Percentiles rank a stretch among this genome's conserved stretches.
Conservation (phyloP, 2,329 filamentous ascomycete genomes). For the Arthrobotrys megalospora region DNA sequence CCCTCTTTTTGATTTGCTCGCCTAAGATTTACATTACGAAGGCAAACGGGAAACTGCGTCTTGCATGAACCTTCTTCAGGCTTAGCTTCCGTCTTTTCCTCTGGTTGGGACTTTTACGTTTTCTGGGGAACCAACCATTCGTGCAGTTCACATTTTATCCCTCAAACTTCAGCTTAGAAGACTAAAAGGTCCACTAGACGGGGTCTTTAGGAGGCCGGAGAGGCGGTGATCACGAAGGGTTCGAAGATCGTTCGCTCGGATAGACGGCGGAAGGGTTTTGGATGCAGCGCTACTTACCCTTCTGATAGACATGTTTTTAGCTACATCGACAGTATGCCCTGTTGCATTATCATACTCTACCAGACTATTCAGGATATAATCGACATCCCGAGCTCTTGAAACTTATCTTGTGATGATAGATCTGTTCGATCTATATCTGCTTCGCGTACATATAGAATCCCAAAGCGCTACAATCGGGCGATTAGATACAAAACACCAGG, state of each 20-base stretch:
- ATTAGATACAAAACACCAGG: too few species aligned
- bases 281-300: too few species aligned
- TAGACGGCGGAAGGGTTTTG: too few species aligned
- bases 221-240: too few species aligned
- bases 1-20: constrained; percentile 46
- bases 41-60: constrained; percentile 49
- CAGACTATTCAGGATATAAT: neutral
- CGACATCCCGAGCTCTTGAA: constrained; percentile 1
- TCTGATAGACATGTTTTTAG: too few species aligned
- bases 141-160: constrained; percentile 16
- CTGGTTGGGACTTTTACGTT: neutral
- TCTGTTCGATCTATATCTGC: constrained; percentile 2
- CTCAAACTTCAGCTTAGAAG: too few species aligned
- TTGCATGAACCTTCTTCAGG: constrained; percentile 49
- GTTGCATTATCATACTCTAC: neutral
- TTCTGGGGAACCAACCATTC: constrained; percentile 32
- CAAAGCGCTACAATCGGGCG: neutral
- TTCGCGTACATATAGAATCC: neutral
- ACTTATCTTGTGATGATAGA: constrained; percentile 20
- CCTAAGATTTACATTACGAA: neutral
- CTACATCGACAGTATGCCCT: neutral
- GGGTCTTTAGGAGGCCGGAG: too few species aligned
- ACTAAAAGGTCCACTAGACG: neutral
- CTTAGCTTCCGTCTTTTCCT: constrained; percentile 26
- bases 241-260: too few species aligned